phyloP scores from a whole-genome alignment of 2,329 filamentous ascomycete species.

The Colletotrichum kahawae region DNA sequence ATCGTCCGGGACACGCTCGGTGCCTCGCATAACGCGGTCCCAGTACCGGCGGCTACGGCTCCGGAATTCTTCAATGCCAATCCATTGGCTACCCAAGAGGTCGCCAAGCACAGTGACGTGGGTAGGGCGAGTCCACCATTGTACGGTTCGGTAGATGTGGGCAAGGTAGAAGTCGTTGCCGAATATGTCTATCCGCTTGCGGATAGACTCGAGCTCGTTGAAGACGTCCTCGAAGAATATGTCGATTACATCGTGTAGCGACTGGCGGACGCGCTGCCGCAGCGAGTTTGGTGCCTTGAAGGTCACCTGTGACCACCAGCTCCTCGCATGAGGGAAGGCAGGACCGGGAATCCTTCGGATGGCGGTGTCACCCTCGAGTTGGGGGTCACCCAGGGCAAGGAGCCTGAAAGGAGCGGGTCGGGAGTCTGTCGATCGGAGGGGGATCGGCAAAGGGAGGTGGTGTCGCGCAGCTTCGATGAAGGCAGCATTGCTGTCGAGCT shows the following conservation, averaged over 20 bases:
- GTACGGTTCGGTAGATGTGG: constrained; percentile 84
- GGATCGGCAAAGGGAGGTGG: constrained; percentile 27
- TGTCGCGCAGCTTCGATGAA: constrained; percentile 43
- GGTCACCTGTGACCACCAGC: constrained; percentile 50
- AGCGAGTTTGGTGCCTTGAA: constrained; percentile 53
- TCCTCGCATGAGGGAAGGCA: constrained; percentile 58
- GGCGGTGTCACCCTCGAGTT: constrained; percentile 90
- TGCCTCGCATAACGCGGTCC: constrained; percentile 77
- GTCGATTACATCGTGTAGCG: constrained; percentile 64
- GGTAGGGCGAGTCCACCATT: constrained; percentile 85
- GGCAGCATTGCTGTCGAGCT: constrained; percentile 28
- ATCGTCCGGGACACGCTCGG: constrained; percentile 65
- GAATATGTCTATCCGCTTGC: constrained; percentile 85
- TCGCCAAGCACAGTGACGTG: constrained; percentile 92
- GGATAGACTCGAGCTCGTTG: constrained; percentile 66
- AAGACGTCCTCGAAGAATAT: constrained; percentile 72
- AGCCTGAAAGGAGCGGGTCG: constrained; percentile 78
- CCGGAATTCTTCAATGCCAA: constrained; percentile 83
- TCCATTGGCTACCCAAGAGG: constrained; percentile 94
- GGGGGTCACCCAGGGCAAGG: constrained; percentile 87
- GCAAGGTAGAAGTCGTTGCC: constrained; percentile 96
- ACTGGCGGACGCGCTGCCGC: constrained; percentile 56
- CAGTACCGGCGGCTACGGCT: constrained; percentile 77
- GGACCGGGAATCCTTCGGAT: constrained; percentile 66
- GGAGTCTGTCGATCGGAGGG: constrained; percentile 29